Percentiles rank a stretch among this genome's conserved stretches.
These are phyloP conservation scores for Tolypocladium tundrense DNA, from an alignment of 2,329 filamentous ascomycete genomes.

Conservation along the genomic window DNA sequence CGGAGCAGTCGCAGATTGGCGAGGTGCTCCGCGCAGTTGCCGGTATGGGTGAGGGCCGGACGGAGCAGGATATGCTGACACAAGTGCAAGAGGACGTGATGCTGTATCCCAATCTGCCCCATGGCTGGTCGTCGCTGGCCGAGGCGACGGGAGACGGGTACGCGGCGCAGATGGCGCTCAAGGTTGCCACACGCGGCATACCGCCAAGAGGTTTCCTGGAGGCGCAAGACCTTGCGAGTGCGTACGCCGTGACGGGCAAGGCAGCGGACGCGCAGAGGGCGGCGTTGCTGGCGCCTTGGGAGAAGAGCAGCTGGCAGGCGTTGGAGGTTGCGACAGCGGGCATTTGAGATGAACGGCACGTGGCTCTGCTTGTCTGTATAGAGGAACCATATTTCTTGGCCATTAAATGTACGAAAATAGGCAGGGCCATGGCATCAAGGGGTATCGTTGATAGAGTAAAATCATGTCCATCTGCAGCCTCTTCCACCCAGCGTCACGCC, in stretches of 20 bases:
- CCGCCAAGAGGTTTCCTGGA: slow-evolving; percentile 61
- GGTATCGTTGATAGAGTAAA: slow-evolving; percentile 3
- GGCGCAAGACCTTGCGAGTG: slow-evolving; percentile 58
- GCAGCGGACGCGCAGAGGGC: slow-evolving; percentile 67
- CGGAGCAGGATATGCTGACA: slow-evolving; percentile 40
- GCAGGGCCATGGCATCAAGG: background rate
- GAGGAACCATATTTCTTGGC: background rate
- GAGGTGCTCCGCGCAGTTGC: slow-evolving; percentile 69
- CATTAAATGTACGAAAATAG: background rate
- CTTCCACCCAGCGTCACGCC: background rate
- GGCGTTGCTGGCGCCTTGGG: slow-evolving; percentile 77
- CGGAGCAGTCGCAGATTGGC: slow-evolving; percentile 60
- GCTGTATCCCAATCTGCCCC: slow-evolving; percentile 66
- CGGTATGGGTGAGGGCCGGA: slow-evolving; percentile 37
- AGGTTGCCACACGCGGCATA: slow-evolving; percentile 64
- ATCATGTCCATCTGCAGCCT: background rate
- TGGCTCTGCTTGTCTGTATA: background rate
- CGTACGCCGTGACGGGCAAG: slow-evolving; percentile 64
- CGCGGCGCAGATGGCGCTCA: slow-evolving; percentile 66
- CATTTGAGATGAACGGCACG: slow-evolving; percentile 3
- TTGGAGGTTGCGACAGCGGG: slow-evolving; percentile 26
- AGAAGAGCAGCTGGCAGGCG: slow-evolving; percentile 50
- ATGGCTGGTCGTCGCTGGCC: slow-evolving; percentile 72
- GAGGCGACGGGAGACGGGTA: slow-evolving; percentile 43
- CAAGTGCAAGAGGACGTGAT: slow-evolving; percentile 71